These are phyloP conservation scores for Podospora appendiculata DNA, from an alignment of 495 filamentous ascomycete species.

Conservation along the genomic window DNA sequence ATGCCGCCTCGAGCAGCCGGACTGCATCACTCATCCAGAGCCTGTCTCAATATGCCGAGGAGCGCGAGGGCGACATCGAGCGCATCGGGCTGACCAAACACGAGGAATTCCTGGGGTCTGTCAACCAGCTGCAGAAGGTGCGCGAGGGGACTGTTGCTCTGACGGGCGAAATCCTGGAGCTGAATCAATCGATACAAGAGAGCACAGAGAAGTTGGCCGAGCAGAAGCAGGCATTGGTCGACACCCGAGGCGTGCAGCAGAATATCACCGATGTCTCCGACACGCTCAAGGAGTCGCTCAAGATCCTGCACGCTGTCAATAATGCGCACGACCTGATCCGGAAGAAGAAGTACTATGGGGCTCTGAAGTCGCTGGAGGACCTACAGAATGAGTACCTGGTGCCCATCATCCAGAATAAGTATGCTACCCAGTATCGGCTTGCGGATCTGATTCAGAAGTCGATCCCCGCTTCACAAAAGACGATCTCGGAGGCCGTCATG, in stretches of 20 bases:
- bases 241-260: conserved; percentile 83
- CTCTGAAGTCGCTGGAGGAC: conserved; percentile 88
- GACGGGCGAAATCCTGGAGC: conserved; percentile 81
- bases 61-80: conserved; percentile 89
- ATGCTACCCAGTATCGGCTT: conserved; percentile 88
- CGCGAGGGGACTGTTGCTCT: conserved; percentile 80
- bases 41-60: conserved; percentile 69
- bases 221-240: conserved; percentile 89
- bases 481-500: conserved; percentile 96
- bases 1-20: conserved; percentile 71
- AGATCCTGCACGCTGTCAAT: conserved; percentile 87
- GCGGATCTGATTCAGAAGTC: conserved; percentile 94
- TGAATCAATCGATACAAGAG: conserved; percentile 92
- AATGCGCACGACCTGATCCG: conserved; percentile 84
- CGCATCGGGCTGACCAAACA: conserved; percentile 91
- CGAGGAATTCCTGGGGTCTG: conserved; percentile 88
- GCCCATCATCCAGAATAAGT: conserved; percentile 55
- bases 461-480: conserved; percentile 82
- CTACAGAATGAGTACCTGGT: conserved; percentile 88
- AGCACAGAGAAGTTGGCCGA: conserved; percentile 90
- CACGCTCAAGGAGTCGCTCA: conserved; percentile 82
- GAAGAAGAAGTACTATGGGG: conserved; percentile 92
- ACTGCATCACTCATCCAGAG: conserved; percentile 67
- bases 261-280: conserved; percentile 92
- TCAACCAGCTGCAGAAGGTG: conserved; percentile 85